Evolutionary conservation across 345 rosid species (phyloP), one percentile per base, ranked within the genome.

Genomic region (Hypericum androsaemum): DNA sequence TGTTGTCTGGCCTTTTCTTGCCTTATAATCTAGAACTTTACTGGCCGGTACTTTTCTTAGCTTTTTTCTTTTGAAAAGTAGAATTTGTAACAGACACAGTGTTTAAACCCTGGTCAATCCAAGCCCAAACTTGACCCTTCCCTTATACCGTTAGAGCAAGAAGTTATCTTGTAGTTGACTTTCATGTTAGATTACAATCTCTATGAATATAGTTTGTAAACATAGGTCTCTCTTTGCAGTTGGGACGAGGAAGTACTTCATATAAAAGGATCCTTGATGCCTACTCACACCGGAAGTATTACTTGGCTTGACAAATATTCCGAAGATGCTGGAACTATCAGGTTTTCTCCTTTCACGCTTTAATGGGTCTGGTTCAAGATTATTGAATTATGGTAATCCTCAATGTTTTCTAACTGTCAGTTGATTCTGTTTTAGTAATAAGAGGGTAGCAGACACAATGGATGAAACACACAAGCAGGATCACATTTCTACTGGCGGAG

Each of bases 241-340:
- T 70, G 82, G 52, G 85, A 86, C 62, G 81, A 80, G 64, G 95
- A 89, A 69, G 77, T 74, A 35, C 62, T 82, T 64, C 87, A 78
- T 68, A 80, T 84, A 59, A 67, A 65, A 42, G 89, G 97, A 41
- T 82, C 97, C 7, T 59, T 86, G 51, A 62, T 68, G 43, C 71
- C 76, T 13, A 70, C 58, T 41, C 64, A 69, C 59, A 84, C 92
- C 17, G 87, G 96, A 70, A 79, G 76, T 43, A 59, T 74, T 9
- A 59, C 61, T 56, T 86, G 82, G 87, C 65, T 84, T 35, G 81
- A 80, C 39, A 82, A 75, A 58, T 52, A 73, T 43, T 56, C 53
- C 7, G 67, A 64, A 39, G 69, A 72, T 58, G 40, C 40, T 12
- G 35, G 16, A 28, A 37, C 15, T 7, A 49, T 41, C 36, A 67